Evolutionary conservation across 345 rosid species (phyloP).

Genomic region (Eucalyptus decipiens): DNA sequence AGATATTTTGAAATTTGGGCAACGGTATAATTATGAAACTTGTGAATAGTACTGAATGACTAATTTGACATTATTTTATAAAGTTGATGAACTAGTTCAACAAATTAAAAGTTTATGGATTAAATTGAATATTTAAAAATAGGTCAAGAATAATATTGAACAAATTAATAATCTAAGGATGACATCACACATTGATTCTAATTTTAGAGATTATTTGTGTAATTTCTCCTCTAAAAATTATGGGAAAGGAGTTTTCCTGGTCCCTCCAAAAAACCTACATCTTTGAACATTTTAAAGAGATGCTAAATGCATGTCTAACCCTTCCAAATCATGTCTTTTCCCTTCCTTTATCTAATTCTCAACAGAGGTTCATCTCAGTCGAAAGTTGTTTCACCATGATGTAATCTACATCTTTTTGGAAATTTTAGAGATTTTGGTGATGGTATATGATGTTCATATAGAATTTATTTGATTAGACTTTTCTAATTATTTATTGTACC

Average conservation of each 20-base stretch:
- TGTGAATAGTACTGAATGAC: no score
- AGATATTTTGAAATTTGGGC: no score
- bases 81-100: no score
- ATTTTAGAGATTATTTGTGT: not conserved
- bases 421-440: not conserved
- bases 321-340: not conserved
- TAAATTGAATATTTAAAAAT: no score
- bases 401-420: not conserved
- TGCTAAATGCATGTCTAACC: not conserved
- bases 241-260: not conserved
- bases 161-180: not conserved
- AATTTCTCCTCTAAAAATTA: not conserved
- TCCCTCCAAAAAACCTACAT: not conserved
- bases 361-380: not conserved
- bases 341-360: not conserved
- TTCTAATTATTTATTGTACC: not conserved
- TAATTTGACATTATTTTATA: no score
- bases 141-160: not conserved
- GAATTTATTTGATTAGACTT: no score
- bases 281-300: not conserved
- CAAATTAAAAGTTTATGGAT: rapidly evolving
- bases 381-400: not conserved
- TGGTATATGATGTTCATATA: not conserved
- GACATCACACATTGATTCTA: not conserved
- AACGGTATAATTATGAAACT: no score